phyloP scores from a whole-genome alignment of 2,329 filamentous ascomycete species.

The Rugonectria rugulosa region DNA sequence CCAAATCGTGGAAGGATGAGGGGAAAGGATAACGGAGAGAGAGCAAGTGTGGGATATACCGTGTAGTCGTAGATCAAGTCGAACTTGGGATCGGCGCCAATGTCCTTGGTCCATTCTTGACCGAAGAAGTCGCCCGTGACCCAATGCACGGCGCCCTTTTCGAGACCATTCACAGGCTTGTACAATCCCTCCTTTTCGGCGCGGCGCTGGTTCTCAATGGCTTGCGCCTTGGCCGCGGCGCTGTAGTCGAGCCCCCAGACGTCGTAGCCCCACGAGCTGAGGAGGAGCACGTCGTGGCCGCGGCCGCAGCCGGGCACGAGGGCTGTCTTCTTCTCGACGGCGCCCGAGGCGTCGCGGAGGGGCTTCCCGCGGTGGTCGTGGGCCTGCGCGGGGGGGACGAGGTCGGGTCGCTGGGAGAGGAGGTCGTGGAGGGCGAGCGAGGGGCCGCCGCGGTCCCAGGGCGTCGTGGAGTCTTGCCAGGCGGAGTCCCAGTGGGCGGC shows the following conservation, averaged over 20 bases:
- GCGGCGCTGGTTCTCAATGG: conserved; percentile 52
- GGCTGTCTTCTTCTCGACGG: conserved; percentile 51
- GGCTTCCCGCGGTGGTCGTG: conserved; percentile 42
- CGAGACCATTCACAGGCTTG: conserved; percentile 50
- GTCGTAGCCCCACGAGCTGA: conserved; percentile 79
- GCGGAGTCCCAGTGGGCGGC: conserved; percentile 54
- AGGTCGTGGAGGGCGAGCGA: conserved; percentile 63
- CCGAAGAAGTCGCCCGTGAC: conserved; percentile 73
- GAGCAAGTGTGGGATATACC: conserved; percentile 45
- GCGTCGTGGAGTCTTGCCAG: conserved; percentile 55
- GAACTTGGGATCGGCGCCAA: conserved; percentile 58
- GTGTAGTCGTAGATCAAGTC: conserved; percentile 73
- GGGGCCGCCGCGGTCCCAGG: conserved; percentile 65
- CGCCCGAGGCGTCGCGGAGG: conserved; percentile 33
- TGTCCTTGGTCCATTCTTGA: conserved; percentile 60
- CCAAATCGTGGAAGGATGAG: background rate
- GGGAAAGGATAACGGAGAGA: conserved; percentile 28
- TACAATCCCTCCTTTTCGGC: conserved; percentile 50
- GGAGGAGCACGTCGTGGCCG: conserved; percentile 81
- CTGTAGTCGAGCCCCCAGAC: conserved; percentile 77
- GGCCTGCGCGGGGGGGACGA: conserved; percentile 50
- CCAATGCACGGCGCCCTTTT: conserved; percentile 62
- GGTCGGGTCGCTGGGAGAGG: conserved; percentile 53
- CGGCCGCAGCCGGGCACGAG: conserved; percentile 84
- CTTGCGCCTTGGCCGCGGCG: conserved; percentile 53